phyloP scores from a whole-genome alignment of 768 basidiomycete genomes.

The Auricularia heimuer region DNA sequence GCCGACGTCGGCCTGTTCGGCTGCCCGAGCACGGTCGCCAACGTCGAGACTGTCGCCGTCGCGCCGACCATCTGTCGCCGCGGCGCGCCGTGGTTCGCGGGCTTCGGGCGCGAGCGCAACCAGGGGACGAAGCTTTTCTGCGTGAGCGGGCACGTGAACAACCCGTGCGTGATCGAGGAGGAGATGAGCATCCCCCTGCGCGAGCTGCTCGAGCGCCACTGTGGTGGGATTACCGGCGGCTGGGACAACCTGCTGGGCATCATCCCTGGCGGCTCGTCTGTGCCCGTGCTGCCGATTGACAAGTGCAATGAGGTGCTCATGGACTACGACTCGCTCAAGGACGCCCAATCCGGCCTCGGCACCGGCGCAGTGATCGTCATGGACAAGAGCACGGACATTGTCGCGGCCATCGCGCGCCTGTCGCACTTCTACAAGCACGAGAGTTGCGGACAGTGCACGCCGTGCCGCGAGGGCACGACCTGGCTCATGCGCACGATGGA shows the following conservation, averaged over 20 bases:
- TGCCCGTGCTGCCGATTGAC: conserved; percentile 81
- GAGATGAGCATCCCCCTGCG: conserved; percentile 97
- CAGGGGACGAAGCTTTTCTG: conserved; percentile 96
- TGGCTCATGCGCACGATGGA: conserved; percentile 99
- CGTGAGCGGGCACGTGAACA: conserved; percentile 95
- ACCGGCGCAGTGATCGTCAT: conserved; percentile 99
- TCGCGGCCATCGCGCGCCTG: conserved; percentile 91
- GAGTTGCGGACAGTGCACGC: conserved; percentile 95
- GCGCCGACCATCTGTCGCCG: conserved; percentile 93
- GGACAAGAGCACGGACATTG: conserved; percentile 95
- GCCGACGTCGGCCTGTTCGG: conserved; percentile 97
- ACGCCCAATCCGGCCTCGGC: conserved; percentile 91
- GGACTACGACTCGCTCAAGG: conserved; percentile 98
- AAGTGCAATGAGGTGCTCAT: conserved; percentile 85
- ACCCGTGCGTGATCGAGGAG: conserved; percentile 95
- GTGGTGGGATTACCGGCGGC: conserved; percentile 87
- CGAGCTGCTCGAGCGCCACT: conserved; percentile 93
- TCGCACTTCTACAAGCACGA: conserved; percentile 97
- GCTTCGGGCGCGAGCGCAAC: conserved; percentile 86
- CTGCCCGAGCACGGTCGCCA: conserved; percentile 94
- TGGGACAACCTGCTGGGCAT: conserved; percentile 98
- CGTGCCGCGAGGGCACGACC: conserved; percentile 88
- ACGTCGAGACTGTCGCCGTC: conserved; percentile 97
- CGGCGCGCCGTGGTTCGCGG: conserved; percentile 82
- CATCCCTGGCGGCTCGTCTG: conserved; percentile 89